Conservation (phyloP, 2,329 filamentous ascomycete species). For the Tetracladium maxilliforme region DNA sequence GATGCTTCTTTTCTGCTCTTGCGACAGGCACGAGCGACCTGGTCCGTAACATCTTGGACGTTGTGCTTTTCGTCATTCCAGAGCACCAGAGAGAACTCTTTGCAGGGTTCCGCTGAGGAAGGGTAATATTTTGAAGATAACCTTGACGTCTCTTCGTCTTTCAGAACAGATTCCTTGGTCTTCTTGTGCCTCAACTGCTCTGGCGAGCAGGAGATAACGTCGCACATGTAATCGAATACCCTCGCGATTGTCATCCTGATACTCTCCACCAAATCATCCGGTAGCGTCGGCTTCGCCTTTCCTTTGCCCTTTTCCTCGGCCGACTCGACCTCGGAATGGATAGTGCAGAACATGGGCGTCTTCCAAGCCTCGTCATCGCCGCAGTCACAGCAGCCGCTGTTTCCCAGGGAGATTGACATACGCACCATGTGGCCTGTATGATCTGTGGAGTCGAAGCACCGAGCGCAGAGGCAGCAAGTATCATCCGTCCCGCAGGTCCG, state of each 20-base stretch:
- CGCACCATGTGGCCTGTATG: constrained; percentile 87
- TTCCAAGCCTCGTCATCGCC: constrained; percentile 93
- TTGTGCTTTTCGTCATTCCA: constrained; percentile 99
- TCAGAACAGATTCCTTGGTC: constrained; percentile 62
- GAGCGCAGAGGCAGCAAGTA: constrained; percentile 86
- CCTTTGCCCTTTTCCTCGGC: constrained; percentile 42
- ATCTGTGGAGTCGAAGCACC: constrained; percentile 90
- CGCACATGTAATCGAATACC: constrained; percentile 86
- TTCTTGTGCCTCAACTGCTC: constrained; percentile 85
- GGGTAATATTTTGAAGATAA: constrained; percentile 65
- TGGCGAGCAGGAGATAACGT: constrained; percentile 94
- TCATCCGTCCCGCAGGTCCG: constrained; percentile 90
- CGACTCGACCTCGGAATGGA: constrained; percentile 59
- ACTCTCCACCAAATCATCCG: constrained; percentile 59
- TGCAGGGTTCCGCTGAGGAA: too few species aligned
- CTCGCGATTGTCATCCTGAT: constrained; percentile 78
- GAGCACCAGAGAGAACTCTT: constrained; percentile 75
- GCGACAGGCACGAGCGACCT: constrained; percentile 79
- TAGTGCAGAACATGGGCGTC: constrained; percentile 76
- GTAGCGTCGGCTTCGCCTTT: constrained; percentile 42
- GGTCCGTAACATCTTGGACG: constrained; percentile 75
- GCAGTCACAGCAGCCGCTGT: constrained; percentile 94
- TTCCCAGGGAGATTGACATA: constrained; percentile 75
- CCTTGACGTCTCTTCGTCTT: constrained; percentile 70
- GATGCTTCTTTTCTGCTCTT: constrained; percentile 55